Evolutionary conservation across 768 basidiomycete species (phyloP).

Genomic region (Astraeus odoratus): DNA sequence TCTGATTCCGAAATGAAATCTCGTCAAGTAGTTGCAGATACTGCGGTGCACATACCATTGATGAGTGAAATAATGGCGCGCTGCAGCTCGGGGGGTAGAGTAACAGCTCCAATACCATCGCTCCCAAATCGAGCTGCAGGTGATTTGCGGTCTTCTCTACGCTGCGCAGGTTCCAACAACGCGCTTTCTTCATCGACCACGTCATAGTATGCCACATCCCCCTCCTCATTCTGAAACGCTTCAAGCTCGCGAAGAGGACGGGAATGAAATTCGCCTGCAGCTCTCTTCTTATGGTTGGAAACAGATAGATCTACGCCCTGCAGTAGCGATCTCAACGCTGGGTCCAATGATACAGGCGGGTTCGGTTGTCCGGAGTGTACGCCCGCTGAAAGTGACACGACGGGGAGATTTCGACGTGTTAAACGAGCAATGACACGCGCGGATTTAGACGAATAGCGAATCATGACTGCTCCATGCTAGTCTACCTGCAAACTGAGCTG

Average conservation of each 20-base stretch:
- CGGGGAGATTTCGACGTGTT: constrained; percentile 15
- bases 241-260: constrained; percentile 48
- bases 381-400: constrained; percentile 28
- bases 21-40: constrained; percentile 3
- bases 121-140: constrained; percentile 81
- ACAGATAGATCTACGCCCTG: constrained; percentile 65
- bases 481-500: background rate
- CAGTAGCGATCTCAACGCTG: constrained; percentile 54
- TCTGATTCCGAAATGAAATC: constrained; percentile 31
- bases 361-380: constrained; percentile 41
- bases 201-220: constrained; percentile 27
- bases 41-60: constrained; percentile 37
- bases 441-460: constrained; percentile 17
- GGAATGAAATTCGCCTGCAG: constrained; percentile 17
- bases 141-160: constrained; percentile 50
- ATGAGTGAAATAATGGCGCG: constrained; percentile 62
- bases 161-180: constrained; percentile 18
- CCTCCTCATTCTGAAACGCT: constrained; percentile 33
- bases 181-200: constrained; percentile 27
- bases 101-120: constrained; percentile 59
- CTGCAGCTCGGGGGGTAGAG: constrained; percentile 68
- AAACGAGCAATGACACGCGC: constrained; percentile 19
- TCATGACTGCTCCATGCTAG: constrained; percentile 9
- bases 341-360: constrained; percentile 56
- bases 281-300: constrained; percentile 26